phyloP scores from a whole-genome alignment of 495 filamentous ascomycete species.

The Chaetomium fimeti region DNA sequence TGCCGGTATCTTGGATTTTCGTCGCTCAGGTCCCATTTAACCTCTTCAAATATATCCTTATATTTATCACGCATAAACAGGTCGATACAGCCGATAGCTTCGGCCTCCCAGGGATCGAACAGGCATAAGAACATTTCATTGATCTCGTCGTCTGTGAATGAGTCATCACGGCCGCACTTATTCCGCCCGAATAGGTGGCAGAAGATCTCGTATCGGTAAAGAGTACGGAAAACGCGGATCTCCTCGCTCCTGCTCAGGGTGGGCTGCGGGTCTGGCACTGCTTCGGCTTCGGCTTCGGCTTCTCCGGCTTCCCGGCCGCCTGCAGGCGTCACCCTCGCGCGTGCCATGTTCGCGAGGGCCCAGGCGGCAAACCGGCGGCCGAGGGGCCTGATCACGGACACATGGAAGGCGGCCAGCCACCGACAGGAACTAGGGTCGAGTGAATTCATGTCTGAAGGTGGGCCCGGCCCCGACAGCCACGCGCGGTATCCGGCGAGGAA shows the following conservation, averaged over 20 bases:
- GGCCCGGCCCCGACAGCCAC: too few species aligned
- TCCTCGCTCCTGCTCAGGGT: conserved; percentile 1
- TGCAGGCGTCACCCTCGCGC: neutral
- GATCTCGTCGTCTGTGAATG: neutral
- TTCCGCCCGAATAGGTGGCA: neutral
- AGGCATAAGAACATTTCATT: neutral
- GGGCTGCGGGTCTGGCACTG: neutral
- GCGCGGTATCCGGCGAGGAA: too few species aligned
- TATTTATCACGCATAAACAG: neutral
- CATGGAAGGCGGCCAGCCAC: neutral
- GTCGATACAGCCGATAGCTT: neutral
- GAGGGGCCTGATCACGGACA: neutral
- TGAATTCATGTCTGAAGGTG: neutral
- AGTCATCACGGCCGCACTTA: neutral
- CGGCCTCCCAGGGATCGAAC: neutral
- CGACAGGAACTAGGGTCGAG: neutral
- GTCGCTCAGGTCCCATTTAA: neutral
- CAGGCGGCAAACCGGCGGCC: neutral
- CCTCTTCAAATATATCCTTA: neutral
- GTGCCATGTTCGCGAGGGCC: neutral
- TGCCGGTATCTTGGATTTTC: neutral
- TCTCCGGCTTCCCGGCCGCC: neutral
- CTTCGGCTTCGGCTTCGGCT: neutral
- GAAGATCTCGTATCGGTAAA: neutral
- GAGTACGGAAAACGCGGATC: neutral